Evolutionary conservation across 2,329 filamentous ascomycete species (phyloP), one percentile per base, ranked within the genome.

Genomic region (Esteya vermicola): DNA sequence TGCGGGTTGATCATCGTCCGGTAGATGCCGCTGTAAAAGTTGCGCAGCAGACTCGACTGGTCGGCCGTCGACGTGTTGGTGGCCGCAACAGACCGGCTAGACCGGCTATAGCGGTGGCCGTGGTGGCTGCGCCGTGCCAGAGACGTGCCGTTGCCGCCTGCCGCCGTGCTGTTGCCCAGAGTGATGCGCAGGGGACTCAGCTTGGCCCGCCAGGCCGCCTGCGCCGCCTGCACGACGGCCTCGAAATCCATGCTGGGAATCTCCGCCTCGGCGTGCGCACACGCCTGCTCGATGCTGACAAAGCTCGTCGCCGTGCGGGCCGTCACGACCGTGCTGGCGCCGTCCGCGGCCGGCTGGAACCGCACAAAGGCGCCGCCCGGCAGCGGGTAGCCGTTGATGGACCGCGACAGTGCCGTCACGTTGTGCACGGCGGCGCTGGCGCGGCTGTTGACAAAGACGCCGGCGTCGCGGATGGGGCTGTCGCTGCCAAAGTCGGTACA

Each of bases 1-100:
- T 84, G 78, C 3, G 80, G 80, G 39, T 72, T 78, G 44, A 84
- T 73, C 69, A 83, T 73, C 4, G 74, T 69, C n/a, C 79, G 64
- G 51, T 85, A 85, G n/a, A 77, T 65, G 3, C 78, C 79, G 33
- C 75, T 81, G 65, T 79, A 84, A 48, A 85, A 81, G 16, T 72
- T 70, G n/a, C 56, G 73, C 43, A 78, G 60, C 1, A 78, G 67
- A n/a, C 33, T 40, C 20, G 33, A 42, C 9, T 28, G 8, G 27
- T 21, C 18, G 9, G 22, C 22, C 5, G 13, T 22, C 4, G 19
- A 7, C 8, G 7, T 19, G 33, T 19, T 36, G 27, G 14, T 31
- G 26, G 3, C 26, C 3, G 20, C 12, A 22, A 20, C 6, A 30
- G n/a, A n/a, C n/a, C n/a, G n/a, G n/a, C n/a, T n/a, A n/a, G n/a